Evolutionary conservation across 2,329 filamentous ascomycete genomes (phyloP), one percentile per base, ranked within the genome.

Genomic region (Neurospora sp.): DNA sequence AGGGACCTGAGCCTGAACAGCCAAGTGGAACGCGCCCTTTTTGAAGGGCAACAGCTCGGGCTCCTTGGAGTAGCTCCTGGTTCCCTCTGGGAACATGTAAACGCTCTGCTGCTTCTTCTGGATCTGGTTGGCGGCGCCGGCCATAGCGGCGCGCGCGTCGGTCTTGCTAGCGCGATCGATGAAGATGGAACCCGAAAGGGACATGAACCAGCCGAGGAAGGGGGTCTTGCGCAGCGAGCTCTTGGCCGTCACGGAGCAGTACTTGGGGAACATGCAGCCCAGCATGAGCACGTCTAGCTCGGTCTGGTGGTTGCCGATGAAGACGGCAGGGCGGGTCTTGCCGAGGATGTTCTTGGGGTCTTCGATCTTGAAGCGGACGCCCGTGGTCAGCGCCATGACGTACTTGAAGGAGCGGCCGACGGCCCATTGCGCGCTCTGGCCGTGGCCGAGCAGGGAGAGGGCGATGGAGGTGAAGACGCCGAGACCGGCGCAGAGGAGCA

Each of bases 1-100:
- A 36, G 94, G 94, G 6, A 97, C 96, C 74, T 93, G 91, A 2
- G 95, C 95, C 84, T 98, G 92, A 23, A 99, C 88, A 66, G 96
- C 96, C 40, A 99, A 86, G 80, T 99, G 95, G 81, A 99, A 99
- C 66, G 95, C 96, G 71, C 96, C 96, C 84, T 99, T 99, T 83
- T 99, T 99, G 86, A 98, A 99, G n/a, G 93, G 92, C 69, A 98
- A 84, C 76, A 99, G 82, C 71, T 86, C 87, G 1, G 96, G 92
- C 69, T 94, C 90, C 76, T 91, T 88, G 70, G 91, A 86, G 82
- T 98, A 97, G 79, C 92, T 96, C 74, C 96, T 88, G 1, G 96
- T 99, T 68, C 96, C 96, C 82, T 99, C 96, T 71, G 92, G 91
- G 80, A 95, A 95, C 82, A 95, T 93, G 83, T 89, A 95, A 75